Evolutionary conservation across 202 grass and related monocot genomes (phyloP).

Genomic region (Panicum hallii): DNA sequence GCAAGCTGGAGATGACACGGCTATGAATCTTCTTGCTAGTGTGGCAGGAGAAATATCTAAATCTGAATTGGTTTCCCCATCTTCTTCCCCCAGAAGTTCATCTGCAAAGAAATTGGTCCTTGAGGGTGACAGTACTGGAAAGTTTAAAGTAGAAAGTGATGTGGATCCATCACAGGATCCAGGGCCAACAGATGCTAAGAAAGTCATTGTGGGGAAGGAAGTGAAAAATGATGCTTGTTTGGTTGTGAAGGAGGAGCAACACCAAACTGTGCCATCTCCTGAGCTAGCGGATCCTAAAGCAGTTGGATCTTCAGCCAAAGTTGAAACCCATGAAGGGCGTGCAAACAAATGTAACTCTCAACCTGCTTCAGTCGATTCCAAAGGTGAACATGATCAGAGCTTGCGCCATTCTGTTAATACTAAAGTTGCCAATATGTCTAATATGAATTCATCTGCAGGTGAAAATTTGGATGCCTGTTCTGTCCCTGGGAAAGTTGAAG

Average conservation of each 20-base stretch:
- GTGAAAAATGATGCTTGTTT: slow-evolving; percentile 43
- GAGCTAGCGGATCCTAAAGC: slow-evolving; percentile 46
- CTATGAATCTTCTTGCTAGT: slow-evolving; percentile 97
- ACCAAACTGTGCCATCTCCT: slow-evolving; percentile 35
- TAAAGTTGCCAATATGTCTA: slow-evolving; percentile 30
- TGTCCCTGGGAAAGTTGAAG: slow-evolving; percentile 42
- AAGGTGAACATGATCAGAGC: slow-evolving; percentile 32
- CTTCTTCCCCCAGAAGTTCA: slow-evolving; percentile 50
- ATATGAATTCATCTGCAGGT: slow-evolving; percentile 16
- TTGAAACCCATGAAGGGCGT: slow-evolving; percentile 43
- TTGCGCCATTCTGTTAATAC: background rate
- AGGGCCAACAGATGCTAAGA: slow-evolving; percentile 36
- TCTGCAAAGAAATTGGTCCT: slow-evolving; percentile 54
- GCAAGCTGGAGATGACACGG: slow-evolving; percentile 72
- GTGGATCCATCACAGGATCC: slow-evolving; percentile 23
- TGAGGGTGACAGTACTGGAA: slow-evolving; percentile 52
- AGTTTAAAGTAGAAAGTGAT: slow-evolving; percentile 52
- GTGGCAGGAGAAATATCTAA: slow-evolving; percentile 91
- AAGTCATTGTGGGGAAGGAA: slow-evolving; percentile 43
- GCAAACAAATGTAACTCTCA: background rate
- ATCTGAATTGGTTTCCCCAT: slow-evolving; percentile 68
- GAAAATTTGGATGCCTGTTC: slow-evolving; percentile 13
- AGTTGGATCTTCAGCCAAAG: slow-evolving; percentile 33
- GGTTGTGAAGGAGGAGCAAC: slow-evolving; percentile 34
- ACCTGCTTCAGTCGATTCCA: slow-evolving; percentile 14